phyloP scores from a whole-genome alignment of 2,329 filamentous ascomycete species.

The Furcasterigmium sp. region DNA sequence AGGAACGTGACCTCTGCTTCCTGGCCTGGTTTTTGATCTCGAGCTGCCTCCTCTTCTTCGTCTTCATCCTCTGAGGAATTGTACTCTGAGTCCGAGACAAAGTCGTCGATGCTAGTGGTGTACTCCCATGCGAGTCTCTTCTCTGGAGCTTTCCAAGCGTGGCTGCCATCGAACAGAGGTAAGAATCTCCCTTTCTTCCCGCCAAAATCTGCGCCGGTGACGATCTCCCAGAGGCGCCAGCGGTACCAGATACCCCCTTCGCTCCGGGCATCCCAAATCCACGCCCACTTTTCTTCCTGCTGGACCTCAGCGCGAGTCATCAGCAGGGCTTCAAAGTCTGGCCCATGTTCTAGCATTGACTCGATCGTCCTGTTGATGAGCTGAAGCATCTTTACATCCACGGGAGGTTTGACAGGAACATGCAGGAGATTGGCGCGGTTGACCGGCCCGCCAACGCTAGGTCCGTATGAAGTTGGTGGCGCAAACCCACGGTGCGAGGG shows the following conservation, averaged over 20 bases:
- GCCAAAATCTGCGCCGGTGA: constrained; percentile 57
- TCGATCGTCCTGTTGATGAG: constrained; percentile 89
- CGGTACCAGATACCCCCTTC: constrained; percentile 84
- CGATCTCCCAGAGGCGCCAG: constrained; percentile 82
- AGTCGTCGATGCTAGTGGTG: constrained; percentile 68
- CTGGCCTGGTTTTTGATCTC: constrained; percentile 34
- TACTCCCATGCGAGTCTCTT: constrained; percentile 76
- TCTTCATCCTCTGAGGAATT: constrained; percentile 83
- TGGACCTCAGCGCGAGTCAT: constrained; percentile 85
- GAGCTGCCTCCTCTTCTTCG: constrained; percentile 51
- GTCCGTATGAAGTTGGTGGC: constrained; percentile 65
- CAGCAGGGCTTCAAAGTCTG: constrained; percentile 84
- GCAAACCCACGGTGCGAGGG: constrained; percentile 60
- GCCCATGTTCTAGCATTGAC: constrained; percentile 69
- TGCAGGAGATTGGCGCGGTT: constrained; percentile 48
- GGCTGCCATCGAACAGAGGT: constrained; percentile 69
- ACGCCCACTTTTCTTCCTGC: constrained; percentile 84
- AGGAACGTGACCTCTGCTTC: constrained; percentile 60
- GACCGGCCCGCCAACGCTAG: constrained; percentile 31
- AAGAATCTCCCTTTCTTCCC: constrained; percentile 47
- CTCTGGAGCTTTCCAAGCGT: constrained; percentile 73
- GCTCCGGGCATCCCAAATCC: constrained; percentile 83
- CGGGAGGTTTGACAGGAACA: constrained; percentile 69
- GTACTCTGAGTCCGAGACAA: constrained; percentile 80
- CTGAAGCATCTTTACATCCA: constrained; percentile 71